Conservation (phyloP, 345 rosid species). For the Syzygium oleosum region DNA sequence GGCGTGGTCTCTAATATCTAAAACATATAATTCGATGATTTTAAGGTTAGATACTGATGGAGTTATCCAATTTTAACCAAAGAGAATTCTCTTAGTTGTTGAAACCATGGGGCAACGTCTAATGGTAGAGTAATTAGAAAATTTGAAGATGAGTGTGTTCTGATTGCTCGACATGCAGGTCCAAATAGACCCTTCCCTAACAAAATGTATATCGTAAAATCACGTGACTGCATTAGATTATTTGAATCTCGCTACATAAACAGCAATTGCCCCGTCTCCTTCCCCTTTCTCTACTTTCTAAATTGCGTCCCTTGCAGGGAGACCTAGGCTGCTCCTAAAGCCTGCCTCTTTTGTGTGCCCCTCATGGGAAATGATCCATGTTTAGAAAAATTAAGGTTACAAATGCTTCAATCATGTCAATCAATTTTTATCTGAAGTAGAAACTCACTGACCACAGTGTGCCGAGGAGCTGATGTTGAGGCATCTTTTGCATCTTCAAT, state of each 20-base stretch:
- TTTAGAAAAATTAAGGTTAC: neutral
- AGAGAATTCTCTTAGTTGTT: neutral
- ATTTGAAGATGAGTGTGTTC: neutral
- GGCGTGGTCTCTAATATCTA: neutral
- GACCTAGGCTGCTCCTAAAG: no score
- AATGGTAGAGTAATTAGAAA: neutral
- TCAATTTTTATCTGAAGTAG: neutral
- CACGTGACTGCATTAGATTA: neutral
- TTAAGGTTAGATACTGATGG: no score
- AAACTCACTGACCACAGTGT: conserved; percentile 37
- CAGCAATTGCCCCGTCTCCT: neutral
- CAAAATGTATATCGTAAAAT: neutral
- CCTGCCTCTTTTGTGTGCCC: neutral
- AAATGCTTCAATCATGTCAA: neutral
- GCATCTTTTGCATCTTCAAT: conserved; percentile 70
- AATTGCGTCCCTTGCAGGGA: neutral
- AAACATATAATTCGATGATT: no score
- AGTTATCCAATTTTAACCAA: neutral
- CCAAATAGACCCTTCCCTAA: neutral
- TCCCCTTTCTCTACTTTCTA: neutral
- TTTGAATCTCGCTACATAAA: neutral
- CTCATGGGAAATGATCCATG: neutral
- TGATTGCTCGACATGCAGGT: neutral
- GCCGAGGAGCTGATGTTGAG: conserved; percentile 38
- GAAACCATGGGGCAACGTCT: neutral